phyloP scores from a whole-genome alignment of 345 rosid genomes.

The Eutrema yunnanense region DNA sequence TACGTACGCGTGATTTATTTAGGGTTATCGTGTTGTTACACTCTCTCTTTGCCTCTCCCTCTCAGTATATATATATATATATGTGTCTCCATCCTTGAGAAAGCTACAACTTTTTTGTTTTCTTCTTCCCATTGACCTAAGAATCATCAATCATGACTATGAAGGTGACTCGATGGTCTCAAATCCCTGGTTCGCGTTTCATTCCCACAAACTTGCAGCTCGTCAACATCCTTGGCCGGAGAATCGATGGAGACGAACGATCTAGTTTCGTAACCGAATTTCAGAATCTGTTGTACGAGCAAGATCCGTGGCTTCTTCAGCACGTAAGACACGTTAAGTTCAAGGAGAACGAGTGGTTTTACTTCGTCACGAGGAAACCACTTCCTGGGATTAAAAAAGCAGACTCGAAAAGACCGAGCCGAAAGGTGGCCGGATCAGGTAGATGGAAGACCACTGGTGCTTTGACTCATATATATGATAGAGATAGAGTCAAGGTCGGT shows the following conservation, averaged over 20 bases:
- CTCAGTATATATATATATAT: no score
- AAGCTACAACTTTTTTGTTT: no score
- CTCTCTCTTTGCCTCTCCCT: no score
- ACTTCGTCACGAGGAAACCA: background rate
- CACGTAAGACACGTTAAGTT: background rate
- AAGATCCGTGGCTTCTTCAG: conserved; percentile 12
- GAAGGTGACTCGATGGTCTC: background rate
- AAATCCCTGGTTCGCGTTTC: background rate
- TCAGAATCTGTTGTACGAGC: conserved; percentile 5
- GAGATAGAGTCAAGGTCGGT: background rate
- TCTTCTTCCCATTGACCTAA: no score
- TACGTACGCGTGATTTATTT: no score
- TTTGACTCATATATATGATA: background rate
- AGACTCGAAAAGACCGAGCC: background rate
- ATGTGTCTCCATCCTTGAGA: no score
- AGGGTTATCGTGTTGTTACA: no score
- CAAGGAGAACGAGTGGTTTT: background rate
- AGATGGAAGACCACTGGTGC: background rate
- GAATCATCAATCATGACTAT: background rate
- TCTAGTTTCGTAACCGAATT: background rate
- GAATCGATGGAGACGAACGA: background rate
- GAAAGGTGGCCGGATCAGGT: background rate
- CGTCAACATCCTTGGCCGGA: background rate
- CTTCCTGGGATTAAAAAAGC: background rate
- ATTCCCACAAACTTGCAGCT: background rate